These are phyloP conservation scores for Handroanthus guayacan DNA, from an alignment of 257 asterid species.

Conservation along the genomic window DNA sequence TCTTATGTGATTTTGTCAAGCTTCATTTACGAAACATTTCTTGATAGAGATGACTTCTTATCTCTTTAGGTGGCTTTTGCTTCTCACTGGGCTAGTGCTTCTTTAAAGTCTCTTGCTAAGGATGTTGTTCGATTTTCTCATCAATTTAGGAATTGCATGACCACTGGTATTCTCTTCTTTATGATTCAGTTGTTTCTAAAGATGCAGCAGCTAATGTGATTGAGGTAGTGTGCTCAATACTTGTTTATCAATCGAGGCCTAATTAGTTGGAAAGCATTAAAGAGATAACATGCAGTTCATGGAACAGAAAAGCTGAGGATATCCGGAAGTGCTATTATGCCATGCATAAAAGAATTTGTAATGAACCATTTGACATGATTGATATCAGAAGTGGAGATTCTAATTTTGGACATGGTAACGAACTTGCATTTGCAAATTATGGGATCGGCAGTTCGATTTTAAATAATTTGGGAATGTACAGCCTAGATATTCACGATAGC, in stretches of 20 bases:
- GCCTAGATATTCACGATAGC: constrained; percentile 34
- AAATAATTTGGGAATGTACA: constrained; percentile 47
- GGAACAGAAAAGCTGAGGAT: constrained; percentile 69
- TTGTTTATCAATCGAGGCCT: constrained; percentile 43
- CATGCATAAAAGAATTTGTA: constrained; percentile 70
- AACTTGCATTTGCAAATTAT: constrained; percentile 41
- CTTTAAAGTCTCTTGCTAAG: constrained; percentile 86
- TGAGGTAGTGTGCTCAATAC: constrained; percentile 50
- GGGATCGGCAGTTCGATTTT: constrained; percentile 37
- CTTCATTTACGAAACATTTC: no score
- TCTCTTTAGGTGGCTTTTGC: no score
- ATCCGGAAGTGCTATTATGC: constrained; percentile 61
- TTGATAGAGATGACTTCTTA: no score
- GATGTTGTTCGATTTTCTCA: constrained; percentile 84
- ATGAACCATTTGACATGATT: constrained; percentile 48
- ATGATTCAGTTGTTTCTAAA: constrained; percentile 66
- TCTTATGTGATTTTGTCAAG: no score
- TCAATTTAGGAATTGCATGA: constrained; percentile 65
- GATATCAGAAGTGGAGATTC: constrained; percentile 40
- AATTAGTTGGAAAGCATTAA: constrained; percentile 45
- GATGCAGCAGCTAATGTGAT: constrained; percentile 65
- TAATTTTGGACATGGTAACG: constrained; percentile 38
- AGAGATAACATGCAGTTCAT: constrained; percentile 40
- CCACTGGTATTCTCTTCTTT: constrained; percentile 87
- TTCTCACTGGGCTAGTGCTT: constrained; percentile 71